A percentile compares a stretch with the other conserved stretches of the same genome.
These are phyloP conservation scores for Quercus engelmannii DNA, from an alignment of 306 rosid species.

Conservation along the genomic window DNA sequence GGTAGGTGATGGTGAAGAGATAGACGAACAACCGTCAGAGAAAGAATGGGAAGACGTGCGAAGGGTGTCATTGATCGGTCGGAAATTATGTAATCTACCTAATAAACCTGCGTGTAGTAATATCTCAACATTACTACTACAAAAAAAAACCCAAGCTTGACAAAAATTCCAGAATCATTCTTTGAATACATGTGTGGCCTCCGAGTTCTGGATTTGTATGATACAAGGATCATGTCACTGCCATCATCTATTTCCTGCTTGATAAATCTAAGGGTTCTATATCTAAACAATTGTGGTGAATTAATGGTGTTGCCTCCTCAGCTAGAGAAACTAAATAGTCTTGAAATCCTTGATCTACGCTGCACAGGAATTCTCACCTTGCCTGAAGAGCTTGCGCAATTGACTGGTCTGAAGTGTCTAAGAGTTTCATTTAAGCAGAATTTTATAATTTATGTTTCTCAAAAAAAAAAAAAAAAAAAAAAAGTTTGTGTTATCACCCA, in stretches of 20 bases:
- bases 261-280: neutral
- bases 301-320: neutral
- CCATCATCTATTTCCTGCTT: neutral
- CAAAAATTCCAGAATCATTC: neutral
- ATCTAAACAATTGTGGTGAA: neutral
- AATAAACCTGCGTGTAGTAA: neutral
- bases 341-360: too few species aligned
- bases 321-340: too few species aligned
- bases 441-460: too few species aligned
- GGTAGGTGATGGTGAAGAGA: too few species aligned
- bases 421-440: neutral
- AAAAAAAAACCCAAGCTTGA: neutral
- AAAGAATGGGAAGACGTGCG: too few species aligned
- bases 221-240: neutral
- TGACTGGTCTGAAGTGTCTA: neutral
- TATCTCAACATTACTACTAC: neutral
- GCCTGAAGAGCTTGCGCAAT: neutral
- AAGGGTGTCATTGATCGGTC: too few species aligned
- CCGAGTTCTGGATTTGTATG: neutral
- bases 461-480: too few species aligned
- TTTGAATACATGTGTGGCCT: neutral
- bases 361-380: neutral
- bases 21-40: too few species aligned
- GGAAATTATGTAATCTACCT: neutral
- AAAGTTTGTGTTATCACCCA: too few species aligned